Conservation (phyloP, 2,329 filamentous ascomycete species). For the Aspergillus piperis region DNA sequence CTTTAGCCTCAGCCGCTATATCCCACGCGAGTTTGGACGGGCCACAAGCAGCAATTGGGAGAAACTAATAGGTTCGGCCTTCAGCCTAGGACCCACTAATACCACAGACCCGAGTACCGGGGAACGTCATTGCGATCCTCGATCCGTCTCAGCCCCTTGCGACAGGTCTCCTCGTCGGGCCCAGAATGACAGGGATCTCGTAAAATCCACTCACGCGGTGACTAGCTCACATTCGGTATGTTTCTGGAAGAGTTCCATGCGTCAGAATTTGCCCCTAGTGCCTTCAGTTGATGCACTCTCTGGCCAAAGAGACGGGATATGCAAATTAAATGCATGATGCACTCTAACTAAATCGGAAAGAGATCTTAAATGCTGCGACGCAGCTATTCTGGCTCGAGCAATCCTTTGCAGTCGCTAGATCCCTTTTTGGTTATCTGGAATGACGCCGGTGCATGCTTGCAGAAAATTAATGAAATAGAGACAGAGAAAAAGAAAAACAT, state of each 20-base stretch:
- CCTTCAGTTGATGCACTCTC: background rate
- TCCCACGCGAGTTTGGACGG: background rate
- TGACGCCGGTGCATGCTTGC: background rate
- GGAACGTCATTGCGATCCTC: slow-evolving; percentile 1
- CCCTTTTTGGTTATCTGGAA: background rate
- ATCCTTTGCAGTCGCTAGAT: background rate
- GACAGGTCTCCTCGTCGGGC: background rate
- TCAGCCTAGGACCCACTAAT: background rate
- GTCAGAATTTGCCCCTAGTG: slow-evolving; percentile 5
- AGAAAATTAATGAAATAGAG: background rate
- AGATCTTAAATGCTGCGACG: slow-evolving; percentile 6
- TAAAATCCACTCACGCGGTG: background rate
- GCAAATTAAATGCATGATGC: slow-evolving; percentile 1
- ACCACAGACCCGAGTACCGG: background rate
- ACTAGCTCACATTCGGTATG: slow-evolving; percentile 1
- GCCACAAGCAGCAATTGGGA: background rate
- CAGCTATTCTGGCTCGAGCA: background rate
- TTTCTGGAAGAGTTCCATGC: slow-evolving; percentile 6
- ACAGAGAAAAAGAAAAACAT: background rate
- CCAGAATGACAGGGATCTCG: background rate
- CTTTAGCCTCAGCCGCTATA: background rate
- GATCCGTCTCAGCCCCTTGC: background rate
- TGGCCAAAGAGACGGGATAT: background rate
- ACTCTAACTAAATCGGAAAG: slow-evolving; percentile 6
- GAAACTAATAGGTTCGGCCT: background rate